Conservation (phyloP, 2,329 filamentous ascomycete genomes). For the Colletotrichum neosansevieriae region DNA sequence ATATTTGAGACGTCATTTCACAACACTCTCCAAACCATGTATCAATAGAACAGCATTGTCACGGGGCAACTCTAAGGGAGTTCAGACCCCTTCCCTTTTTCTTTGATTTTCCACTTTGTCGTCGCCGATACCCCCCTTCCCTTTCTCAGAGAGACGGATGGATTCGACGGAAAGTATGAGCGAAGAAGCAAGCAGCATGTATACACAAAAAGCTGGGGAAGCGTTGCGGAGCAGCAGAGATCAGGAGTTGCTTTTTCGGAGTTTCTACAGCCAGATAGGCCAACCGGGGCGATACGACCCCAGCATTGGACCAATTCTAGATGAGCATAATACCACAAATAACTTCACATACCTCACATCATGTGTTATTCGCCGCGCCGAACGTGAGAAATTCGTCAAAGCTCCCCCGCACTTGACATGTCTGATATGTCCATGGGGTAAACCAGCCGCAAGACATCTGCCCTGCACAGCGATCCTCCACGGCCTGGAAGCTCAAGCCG, state of each 20-base stretch:
- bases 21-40: slow-evolving; percentile 12
- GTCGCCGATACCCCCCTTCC: slow-evolving; percentile 41
- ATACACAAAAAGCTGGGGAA: slow-evolving; percentile 16
- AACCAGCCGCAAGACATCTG: too few relatives aligned
- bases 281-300: not conserved
- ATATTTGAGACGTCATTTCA: slow-evolving; percentile 27
- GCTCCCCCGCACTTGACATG: not conserved
- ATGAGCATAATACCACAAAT: slow-evolving; percentile 35
- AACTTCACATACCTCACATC: not conserved
- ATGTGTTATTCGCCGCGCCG: not conserved
- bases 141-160: slow-evolving; percentile 39
- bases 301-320: slow-evolving; percentile 1
- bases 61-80: not conserved
- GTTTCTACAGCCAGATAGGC: not conserved
- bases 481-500: not conserved
- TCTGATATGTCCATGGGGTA: not conserved
- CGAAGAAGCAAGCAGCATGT: slow-evolving; percentile 9
- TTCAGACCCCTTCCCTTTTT: not conserved
- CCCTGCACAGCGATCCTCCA: not conserved
- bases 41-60: slow-evolving; percentile 33
- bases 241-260: slow-evolving; percentile 1
- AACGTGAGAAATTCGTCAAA: not conserved
- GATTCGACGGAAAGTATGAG: slow-evolving; percentile 39
- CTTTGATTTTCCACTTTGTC: slow-evolving; percentile 34
- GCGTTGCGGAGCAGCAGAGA: not conserved